Conservation (phyloP, 768 basidiomycete species). For the Suillus fuscotomentosus region DNA sequence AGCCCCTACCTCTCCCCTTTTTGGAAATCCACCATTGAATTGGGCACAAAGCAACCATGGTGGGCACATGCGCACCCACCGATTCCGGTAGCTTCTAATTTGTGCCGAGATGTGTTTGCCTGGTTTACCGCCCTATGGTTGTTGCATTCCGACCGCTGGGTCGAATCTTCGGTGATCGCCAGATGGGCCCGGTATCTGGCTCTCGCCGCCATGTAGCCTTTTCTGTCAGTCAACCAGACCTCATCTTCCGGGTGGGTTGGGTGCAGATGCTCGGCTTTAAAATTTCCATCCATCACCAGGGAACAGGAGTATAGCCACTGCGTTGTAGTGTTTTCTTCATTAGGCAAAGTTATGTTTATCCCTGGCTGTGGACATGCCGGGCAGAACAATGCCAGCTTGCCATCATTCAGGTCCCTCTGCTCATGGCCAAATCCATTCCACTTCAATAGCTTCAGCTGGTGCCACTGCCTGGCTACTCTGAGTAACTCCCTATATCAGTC, state of each 20-base stretch:
- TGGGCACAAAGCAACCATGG: too few species aligned
- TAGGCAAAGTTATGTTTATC: neutral
- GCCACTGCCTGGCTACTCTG: constrained; percentile 14
- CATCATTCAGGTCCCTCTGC: neutral
- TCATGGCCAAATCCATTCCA: constrained; percentile 13
- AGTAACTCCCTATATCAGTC: constrained; percentile 17
- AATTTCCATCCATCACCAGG: too few species aligned
- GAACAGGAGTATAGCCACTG: too few species aligned
- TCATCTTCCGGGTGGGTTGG: too few species aligned
- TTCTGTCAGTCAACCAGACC: too few species aligned
- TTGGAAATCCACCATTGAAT: too few species aligned
- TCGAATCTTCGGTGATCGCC: neutral
- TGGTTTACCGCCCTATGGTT: too few species aligned
- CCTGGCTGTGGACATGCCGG: constrained; percentile 9
- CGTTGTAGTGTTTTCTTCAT: neutral
- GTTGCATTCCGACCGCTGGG: constrained; percentile 13
- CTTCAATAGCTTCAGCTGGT: constrained; percentile 18
- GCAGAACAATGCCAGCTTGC: neutral
- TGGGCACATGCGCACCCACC: too few species aligned
- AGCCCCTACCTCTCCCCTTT: too few species aligned
- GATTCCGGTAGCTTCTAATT: too few species aligned
- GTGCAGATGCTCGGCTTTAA: too few species aligned
- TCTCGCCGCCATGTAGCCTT: neutral
- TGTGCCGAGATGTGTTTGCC: too few species aligned
- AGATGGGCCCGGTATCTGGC: neutral